Conservation (phyloP, 2,329 filamentous ascomycete species). For the Cladosporium velox region DNA sequence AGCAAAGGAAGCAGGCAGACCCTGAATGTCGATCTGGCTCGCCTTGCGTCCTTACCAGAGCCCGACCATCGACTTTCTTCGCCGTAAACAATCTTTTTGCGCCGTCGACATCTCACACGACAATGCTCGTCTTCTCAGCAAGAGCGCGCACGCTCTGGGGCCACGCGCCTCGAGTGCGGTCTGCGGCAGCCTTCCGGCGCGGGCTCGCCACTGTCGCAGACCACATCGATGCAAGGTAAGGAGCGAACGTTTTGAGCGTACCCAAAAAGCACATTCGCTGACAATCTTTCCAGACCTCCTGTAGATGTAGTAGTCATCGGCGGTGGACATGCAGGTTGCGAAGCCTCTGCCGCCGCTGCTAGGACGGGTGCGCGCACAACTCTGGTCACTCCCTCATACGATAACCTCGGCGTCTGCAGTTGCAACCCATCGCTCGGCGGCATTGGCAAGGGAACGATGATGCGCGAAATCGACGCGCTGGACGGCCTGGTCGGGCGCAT, state of each 20-base stretch:
- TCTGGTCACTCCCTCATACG: slow-evolving; percentile 81
- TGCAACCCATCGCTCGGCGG: slow-evolving; percentile 97
- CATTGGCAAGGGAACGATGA: slow-evolving; percentile 97
- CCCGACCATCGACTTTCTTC: slow-evolving; percentile 1
- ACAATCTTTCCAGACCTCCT: slow-evolving; percentile 26
- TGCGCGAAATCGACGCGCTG: slow-evolving; percentile 91
- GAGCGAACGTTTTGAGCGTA: neutral
- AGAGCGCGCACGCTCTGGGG: slow-evolving; percentile 47
- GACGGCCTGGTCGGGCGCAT: slow-evolving; percentile 86
- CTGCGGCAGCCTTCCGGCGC: slow-evolving; percentile 38
- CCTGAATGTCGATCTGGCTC: neutral
- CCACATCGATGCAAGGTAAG: slow-evolving; percentile 31
- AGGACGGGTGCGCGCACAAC: slow-evolving; percentile 85
- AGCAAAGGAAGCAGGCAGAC: neutral
- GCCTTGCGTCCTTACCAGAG: neutral
- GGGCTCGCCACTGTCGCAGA: slow-evolving; percentile 46
- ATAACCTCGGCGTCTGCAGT: slow-evolving; percentile 91
- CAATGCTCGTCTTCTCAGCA: slow-evolving; percentile 33
- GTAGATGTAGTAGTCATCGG: slow-evolving; percentile 91
- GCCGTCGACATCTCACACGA: neutral
- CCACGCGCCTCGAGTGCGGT: slow-evolving; percentile 51
- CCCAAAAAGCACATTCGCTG: slow-evolving; percentile 35
- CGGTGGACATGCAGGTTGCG: slow-evolving; percentile 91
- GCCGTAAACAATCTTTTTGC: neutral
- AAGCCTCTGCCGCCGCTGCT: slow-evolving; percentile 89